Evolutionary conservation across 83 land plant genomes (phyloP), one percentile per base, ranked within the genome.

Genomic region (Larix sibirica): DNA sequence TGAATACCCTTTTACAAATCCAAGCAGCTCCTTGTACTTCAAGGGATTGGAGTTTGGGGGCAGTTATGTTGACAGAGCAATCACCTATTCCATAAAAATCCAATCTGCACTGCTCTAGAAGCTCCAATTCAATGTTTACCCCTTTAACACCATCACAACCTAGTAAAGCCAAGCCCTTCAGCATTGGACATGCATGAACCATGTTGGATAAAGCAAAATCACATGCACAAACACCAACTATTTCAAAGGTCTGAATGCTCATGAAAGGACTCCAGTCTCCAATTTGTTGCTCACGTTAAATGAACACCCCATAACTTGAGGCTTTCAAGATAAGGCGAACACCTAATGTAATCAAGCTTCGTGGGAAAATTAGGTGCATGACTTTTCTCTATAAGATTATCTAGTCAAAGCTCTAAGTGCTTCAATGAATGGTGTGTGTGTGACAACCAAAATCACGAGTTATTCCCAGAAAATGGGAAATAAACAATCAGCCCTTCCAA

Each of bases 21-120:
- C 92, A 85, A 62, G 91, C 79, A 79, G 93, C 93, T 0, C 98
- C 98, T 81, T 92, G 93, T 31, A 95, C 83, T 66, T 94, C 98
- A n/a, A 95, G 87, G 6, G 26, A 58, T 79, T 84, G 62, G 20
- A 94, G 84, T 74, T 85, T 86, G 0, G 96, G 95, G 10, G 90
- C 84, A 61, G 42, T 79, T 17, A 95, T 23, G n/a, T 75, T 83
- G 33, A 95, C 82, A 14, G 80, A 83, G 80, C 89, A 90, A 83
- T 91, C 86, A 4, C 88, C 95, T 26, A 38, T 56, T 2, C 93
- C 93, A 79, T 84, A 92, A 63, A 95, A 92, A 81, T 95, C 98
- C 58, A 95, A 85, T 83, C 94, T 85, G 84, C 96, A 95, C 62
- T 85, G 77, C 85, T 89, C 88, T 82, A 95, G 78, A 47, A 58